A percentile compares a stretch with the other conserved stretches of the same genome.
Evolutionary conservation across 2,329 filamentous ascomycete genomes (phyloP).

Genomic region (Arthrocladium fulminans): DNA sequence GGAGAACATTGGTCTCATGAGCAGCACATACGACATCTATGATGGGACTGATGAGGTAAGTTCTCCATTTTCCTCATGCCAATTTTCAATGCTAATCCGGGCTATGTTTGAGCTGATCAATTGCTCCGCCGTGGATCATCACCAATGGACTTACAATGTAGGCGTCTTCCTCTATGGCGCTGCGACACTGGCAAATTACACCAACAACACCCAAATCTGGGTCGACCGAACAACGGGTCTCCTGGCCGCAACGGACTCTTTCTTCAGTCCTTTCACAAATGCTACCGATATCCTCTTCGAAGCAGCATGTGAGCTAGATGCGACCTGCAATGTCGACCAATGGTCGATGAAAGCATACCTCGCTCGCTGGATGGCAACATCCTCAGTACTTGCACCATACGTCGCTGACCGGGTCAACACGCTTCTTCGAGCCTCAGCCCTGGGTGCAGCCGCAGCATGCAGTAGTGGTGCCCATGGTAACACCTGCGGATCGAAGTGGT

Average conservation of each 20-base stretch:
- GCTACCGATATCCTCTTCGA: slow-evolving; percentile 54
- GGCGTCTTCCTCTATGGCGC: slow-evolving; percentile 47
- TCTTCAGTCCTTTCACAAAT: slow-evolving; percentile 39
- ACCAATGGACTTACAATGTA: slow-evolving; percentile 60
- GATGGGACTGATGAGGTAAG: slow-evolving; percentile 47
- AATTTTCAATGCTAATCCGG: slow-evolving; percentile 24
- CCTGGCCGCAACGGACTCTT: slow-evolving; percentile 40
- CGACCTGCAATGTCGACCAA: slow-evolving; percentile 62
- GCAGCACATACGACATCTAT: slow-evolving; percentile 54
- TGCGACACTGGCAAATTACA: slow-evolving; percentile 43
- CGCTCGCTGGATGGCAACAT: slow-evolving; percentile 55
- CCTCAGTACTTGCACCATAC: slow-evolving; percentile 54
- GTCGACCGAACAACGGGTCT: slow-evolving; percentile 47
- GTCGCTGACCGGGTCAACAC: slow-evolving; percentile 48
- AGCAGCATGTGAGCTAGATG: slow-evolving; percentile 53
- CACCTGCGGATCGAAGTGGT: slow-evolving; percentile 59
- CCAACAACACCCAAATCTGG: slow-evolving; percentile 48
- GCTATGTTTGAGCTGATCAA: slow-evolving; percentile 37
- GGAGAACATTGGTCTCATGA: slow-evolving; percentile 47
- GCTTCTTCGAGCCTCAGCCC: slow-evolving; percentile 49
- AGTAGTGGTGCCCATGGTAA: slow-evolving; percentile 49
- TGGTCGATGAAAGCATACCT: slow-evolving; percentile 63
- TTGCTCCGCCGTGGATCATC: slow-evolving; percentile 53
- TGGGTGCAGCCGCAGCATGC: slow-evolving; percentile 54
- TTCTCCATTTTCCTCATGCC: neutral